Base-by-base conservation (phyloP, 1,284 basidiomycete species). In the Irpex sp. region DNA sequence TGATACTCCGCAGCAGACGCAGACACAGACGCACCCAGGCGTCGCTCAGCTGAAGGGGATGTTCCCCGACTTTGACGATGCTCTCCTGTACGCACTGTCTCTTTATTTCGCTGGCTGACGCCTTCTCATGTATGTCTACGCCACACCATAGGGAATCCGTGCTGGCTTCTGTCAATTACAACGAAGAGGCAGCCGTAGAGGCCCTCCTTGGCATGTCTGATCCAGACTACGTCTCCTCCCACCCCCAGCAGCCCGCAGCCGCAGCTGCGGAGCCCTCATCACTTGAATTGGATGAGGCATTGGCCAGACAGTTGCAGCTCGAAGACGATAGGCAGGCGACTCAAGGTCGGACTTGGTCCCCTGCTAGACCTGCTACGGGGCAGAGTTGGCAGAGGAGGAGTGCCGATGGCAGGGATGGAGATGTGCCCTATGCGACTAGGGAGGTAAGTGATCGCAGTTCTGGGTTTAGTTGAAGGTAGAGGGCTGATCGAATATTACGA, bases 11-110 rank as follows among this genome's bases (percentile, higher is more conserved):
- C 53, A 33, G 26, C 26, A 26, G 26, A 26, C 26, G 31, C 31
- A 55, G 13, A 46, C n/a, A n/a, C 26, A 55, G 31, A 55, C 53
- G 13, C 31, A 55, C 21, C 53, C 53, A 26, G 35, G 53, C 53
- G 76, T 90, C 37, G 79, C 82, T 15, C 74, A 77, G 1, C 76
- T 93, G 63, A 84, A 83, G 59, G 81, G 81, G 13, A 89, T 93
- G 81, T 93, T 93, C 71, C 91, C 91, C 13, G 88, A 90, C 74
- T 92, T 91, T 68, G 91, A 93, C 66, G 82, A 85, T 50, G 69
- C 79, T 9, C 75, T 90, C 59, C 74, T 92, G 89, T 90, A 68
- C 63, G 86, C 78, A 35, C 37, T 39, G 21, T 36, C n/a, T 59
- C 62, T 15, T 61, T 19, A 17, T 47, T 51, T 58, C 21, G 17